Evolutionary conservation across 1,284 basidiomycete species (phyloP), one percentile per base, ranked within the genome.

Genomic region (Porogramme epimiltina): DNA sequence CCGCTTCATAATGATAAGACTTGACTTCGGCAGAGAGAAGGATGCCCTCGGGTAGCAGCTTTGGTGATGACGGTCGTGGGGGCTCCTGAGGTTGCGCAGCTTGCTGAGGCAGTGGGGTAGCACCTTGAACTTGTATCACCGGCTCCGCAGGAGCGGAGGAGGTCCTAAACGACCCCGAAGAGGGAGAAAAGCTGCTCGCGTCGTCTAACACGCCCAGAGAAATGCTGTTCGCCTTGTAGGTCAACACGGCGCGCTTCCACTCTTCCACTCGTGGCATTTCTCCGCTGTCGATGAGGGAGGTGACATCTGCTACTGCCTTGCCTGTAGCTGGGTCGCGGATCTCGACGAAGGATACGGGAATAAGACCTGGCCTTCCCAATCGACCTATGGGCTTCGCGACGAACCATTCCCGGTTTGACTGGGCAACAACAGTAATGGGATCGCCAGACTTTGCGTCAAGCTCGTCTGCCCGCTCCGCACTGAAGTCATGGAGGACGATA

Each of bases 221-320:
- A 65, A 99, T 99, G 66, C 93, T 94, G 66, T 90, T 95, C 60
- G 94, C 93, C 73, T 98, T 98, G 78, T 98, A 98, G 61, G 84
- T 90, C 51, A 95, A 85, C 75, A 98, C 93, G 47, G 92, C 90
- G 66, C 88, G 87, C 70, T 98, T 98, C 97, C 97, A 99, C 60
- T 98, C 95, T 67, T 98, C 96, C 13, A 99, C 95, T 60, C 87
- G 89, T 20, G 97, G 97, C 13, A 99, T 79, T 53, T 90, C 87
- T 19, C 92, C 92, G 23, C 81, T 81, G 63, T 92, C 85, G 69
- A 97, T 93, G 54, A 97, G 79, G 20, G 81, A 77, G 23, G 86
- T 81, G 5, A 96, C 80, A 56, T 94, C 87, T 20, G 80, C 74
- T 56, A 93, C 76, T 20, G 91, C 77, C 54, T 81, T 77, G 41